Conservation (phyloP, 106 monocot genomes). For the Ottelia alismoides region DNA sequence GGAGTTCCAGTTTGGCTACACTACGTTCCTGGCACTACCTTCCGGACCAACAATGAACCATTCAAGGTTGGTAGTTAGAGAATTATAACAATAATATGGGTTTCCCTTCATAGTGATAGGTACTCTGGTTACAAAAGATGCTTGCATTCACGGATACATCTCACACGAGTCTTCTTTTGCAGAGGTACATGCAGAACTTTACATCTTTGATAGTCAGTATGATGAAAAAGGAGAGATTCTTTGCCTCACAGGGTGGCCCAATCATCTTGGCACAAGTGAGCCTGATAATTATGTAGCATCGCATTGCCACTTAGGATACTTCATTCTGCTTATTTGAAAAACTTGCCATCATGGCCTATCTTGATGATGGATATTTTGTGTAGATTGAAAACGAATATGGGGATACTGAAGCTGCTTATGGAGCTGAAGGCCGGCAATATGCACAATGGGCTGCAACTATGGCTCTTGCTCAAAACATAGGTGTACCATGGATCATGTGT, state of each 20-base stretch:
- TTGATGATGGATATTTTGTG: too few species aligned
- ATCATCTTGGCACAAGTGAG: conserved; percentile 82
- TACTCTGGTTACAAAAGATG: too few species aligned
- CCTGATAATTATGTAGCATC: neutral
- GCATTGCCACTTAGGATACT: too few species aligned
- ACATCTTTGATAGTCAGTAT: conserved; percentile 62
- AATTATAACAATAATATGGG: too few species aligned
- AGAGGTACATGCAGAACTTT: conserved; percentile 80
- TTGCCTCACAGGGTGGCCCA: conserved; percentile 83
- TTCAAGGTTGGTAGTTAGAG: conserved; percentile 72
- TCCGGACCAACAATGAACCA: conserved; percentile 57
- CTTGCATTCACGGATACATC: too few species aligned
- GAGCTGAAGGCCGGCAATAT: conserved; percentile 74
- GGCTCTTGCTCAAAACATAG: conserved; percentile 80
- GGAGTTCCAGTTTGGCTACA: conserved; percentile 95
- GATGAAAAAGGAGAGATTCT: conserved; percentile 82
- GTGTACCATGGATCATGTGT: conserved; percentile 98
- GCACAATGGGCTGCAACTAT: conserved; percentile 96
- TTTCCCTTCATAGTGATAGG: too few species aligned
- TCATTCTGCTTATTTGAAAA: too few species aligned
- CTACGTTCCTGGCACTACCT: conserved; percentile 74
- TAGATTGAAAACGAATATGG: conserved; percentile 99
- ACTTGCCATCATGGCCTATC: too few species aligned
- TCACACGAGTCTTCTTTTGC: neutral
- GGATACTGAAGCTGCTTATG: conserved; percentile 59